Percentiles rank a stretch among this genome's conserved stretches.
Conservation (phyloP, 306 rosid species). For the Prunus mongolica region DNA sequence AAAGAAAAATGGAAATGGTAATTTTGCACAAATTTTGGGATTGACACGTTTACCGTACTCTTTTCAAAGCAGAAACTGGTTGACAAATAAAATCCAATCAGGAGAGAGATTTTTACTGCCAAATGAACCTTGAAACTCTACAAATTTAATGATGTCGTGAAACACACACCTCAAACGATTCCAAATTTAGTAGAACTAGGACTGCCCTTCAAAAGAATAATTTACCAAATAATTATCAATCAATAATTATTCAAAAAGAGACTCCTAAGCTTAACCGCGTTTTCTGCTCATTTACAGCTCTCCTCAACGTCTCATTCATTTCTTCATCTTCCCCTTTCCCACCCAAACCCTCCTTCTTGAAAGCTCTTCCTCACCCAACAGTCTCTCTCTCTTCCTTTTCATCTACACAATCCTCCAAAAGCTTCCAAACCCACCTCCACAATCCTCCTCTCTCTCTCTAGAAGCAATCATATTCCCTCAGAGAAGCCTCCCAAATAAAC, state of each 20-base stretch:
- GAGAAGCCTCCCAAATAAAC: slow-evolving; percentile 16
- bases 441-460: neutral
- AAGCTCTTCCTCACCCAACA: slow-evolving; percentile 38
- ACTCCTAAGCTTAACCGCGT: neutral
- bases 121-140: neutral
- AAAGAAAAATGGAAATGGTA: neutral
- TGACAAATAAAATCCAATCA: neutral
- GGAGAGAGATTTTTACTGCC: neutral
- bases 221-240: neutral
- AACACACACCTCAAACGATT: neutral
- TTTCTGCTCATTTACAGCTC: neutral
- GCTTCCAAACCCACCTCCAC: neutral
- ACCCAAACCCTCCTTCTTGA: slow-evolving; percentile 21
- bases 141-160: neutral
- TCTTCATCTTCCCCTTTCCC: slow-evolving; percentile 8
- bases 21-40: neutral
- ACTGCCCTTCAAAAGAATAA: neutral
- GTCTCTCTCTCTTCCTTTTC: slow-evolving; percentile 19
- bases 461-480: slow-evolving; percentile 5
- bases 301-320: neutral
- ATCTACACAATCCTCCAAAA: slow-evolving; percentile 21
- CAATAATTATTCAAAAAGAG: neutral
- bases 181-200: neutral
- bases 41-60: neutral
- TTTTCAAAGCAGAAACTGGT: neutral